phyloP scores from a whole-genome alignment of 192 early-diverging fungal genomes.

The Phlyctochytrium arcticum region DNA sequence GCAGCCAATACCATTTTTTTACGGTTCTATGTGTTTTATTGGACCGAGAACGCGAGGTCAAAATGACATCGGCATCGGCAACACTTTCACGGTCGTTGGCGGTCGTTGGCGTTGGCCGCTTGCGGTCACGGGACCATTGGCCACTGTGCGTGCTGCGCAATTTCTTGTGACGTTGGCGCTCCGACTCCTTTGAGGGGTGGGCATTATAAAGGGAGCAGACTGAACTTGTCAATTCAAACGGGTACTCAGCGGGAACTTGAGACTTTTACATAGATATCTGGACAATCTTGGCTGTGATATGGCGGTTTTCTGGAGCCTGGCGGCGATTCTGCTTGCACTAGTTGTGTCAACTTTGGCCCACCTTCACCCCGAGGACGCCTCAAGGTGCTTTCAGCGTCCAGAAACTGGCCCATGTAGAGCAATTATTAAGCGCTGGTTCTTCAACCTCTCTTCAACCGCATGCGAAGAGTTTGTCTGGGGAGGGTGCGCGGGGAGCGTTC shows the following conservation, averaged over 20 bases:
- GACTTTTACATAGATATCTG: neutral
- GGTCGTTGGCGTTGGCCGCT: neutral
- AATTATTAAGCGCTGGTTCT: neutral
- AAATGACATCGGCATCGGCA: neutral
- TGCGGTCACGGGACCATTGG: neutral
- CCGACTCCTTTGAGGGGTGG: neutral
- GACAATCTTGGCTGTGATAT: neutral
- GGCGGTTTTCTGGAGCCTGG: neutral
- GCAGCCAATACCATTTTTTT: constrained; percentile 30
- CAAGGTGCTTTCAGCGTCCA: neutral
- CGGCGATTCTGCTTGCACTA: neutral
- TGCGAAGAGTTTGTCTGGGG: constrained; percentile 5
- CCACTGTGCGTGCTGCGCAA: neutral
- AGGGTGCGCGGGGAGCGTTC: constrained; percentile 2
- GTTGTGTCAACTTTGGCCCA: neutral
- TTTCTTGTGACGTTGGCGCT: neutral
- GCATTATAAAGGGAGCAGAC: neutral
- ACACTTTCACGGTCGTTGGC: neutral
- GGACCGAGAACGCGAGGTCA: neutral
- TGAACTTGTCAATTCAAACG: neutral
- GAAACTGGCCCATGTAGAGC: constrained; percentile 10
- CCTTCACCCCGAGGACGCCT: too few species aligned
- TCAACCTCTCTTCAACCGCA: neutral
- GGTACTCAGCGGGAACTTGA: neutral
- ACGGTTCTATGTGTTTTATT: neutral